Conservation (phyloP, 345 rosid species). For the Corymbia maculata region DNA sequence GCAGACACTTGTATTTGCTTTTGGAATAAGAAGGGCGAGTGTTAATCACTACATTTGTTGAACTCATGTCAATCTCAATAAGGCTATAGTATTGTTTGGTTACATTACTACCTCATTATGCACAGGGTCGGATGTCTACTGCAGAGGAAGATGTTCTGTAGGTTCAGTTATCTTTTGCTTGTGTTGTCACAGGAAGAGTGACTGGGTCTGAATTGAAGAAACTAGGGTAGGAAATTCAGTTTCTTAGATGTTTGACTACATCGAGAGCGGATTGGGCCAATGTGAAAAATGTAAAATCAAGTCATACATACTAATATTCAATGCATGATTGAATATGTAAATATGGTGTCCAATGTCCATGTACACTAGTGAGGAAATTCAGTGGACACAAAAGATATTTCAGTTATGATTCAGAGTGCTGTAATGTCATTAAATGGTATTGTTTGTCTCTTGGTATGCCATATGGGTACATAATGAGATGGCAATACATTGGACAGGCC, state of each 20-base stretch:
- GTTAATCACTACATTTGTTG: not conserved
- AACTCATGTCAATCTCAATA: not conserved
- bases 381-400: not conserved
- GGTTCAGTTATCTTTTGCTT: not conserved
- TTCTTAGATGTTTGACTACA: not conserved
- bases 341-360: not conserved
- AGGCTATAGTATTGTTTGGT: not conserved
- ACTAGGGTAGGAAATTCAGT: not conserved
- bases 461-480: not conserved
- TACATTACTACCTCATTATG: not conserved
- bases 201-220: not conserved
- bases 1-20: not conserved
- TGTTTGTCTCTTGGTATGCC: not conserved
- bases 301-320: not conserved
- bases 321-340: not conserved
- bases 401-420: not conserved
- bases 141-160: not conserved
- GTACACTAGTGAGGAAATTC: not conserved
- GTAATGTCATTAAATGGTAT: not conserved
- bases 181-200: not conserved
- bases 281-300: not conserved
- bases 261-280: not conserved
- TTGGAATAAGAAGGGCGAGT: not conserved
- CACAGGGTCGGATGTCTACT: not conserved
- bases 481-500: not conserved